Evolutionary conservation across 2,329 filamentous ascomycete species (phyloP), one percentile per base, ranked within the genome.

Genomic region (Stylonectria norvegica): DNA sequence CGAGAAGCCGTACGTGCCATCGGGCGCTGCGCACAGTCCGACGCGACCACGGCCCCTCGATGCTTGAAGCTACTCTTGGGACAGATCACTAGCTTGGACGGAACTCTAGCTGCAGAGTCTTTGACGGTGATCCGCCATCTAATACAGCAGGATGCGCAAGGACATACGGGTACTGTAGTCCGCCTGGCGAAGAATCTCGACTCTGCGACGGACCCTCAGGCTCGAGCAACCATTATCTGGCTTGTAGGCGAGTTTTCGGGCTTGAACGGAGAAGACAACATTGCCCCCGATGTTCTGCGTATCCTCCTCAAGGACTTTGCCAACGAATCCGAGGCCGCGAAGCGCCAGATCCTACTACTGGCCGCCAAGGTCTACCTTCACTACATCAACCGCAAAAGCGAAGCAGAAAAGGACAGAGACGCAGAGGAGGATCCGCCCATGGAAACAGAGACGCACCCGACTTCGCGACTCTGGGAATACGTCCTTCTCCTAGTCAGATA

Each of bases 281-380:
- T 98, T 46, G 93, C 93, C 0, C 83, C 91, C 0, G 93, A 98
- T 57, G 89, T 97, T 5, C 70, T 97, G 22, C 81, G 93, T 6
- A 91, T 97, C 30, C 69, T 98, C 3, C 77, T 89, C 31, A 91
- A 89, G 61, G 85, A 83, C 14, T 98, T 97, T 58, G 73, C 82
- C 1, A 81, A 83, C 46, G 93, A 98, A 66, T 82, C 83, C 2
- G 89, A 96, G 59, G 74, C 83, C 19, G 89, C 89, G 10, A 95
- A 95, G 63, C 76, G 89, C 43, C 93, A 98, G 62, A 94, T 97
- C 49, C 76, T 98, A 12, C 73, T 98, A 1, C 75, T 98, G 3
- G 93, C 87, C 5, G 91, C 93, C n/a, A 97, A 97, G 60, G 89
- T 97, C 2, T 97, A 97, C 59, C 75, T 97, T 12, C 89, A 97